Conservation (phyloP, 2,329 filamentous ascomycete species). For the Cadophora luteo-olivacea region DNA sequence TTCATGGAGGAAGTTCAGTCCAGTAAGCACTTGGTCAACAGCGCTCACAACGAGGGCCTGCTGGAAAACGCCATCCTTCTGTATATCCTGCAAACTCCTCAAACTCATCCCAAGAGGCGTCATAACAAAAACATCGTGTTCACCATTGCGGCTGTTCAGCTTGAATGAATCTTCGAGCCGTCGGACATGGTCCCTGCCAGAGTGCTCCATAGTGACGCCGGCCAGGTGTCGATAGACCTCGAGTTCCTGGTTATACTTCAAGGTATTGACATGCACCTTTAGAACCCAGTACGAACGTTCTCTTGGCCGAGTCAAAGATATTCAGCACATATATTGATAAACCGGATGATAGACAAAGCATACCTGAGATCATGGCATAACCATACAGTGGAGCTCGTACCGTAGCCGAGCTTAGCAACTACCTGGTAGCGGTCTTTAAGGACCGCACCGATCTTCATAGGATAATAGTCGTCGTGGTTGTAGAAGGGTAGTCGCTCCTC, state of each 20-base stretch:
- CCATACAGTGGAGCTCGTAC: conserved; percentile 45
- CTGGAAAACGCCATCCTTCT: conserved; percentile 21
- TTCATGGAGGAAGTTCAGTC: conserved; percentile 28
- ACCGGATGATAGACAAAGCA: no score
- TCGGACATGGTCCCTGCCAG: conserved; percentile 41
- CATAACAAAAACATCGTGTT: conserved; percentile 47
- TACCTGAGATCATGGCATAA: conserved; percentile 47
- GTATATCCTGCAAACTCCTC: conserved; percentile 44
- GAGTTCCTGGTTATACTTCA: conserved; percentile 29
- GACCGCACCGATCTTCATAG: conserved; percentile 30
- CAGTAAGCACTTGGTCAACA: conserved; percentile 25
- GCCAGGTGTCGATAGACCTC: conserved; percentile 27
- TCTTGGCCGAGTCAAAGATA: conserved; percentile 22
- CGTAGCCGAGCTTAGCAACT: conserved; percentile 33
- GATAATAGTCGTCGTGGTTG: conserved; percentile 30
- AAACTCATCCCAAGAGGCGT: conserved; percentile 49
- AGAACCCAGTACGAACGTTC: conserved; percentile 23
- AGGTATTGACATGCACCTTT: conserved; percentile 27
- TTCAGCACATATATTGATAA: no score
- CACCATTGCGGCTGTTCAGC: conserved; percentile 41
- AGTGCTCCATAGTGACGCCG: conserved; percentile 20
- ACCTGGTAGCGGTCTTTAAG: conserved; percentile 34
- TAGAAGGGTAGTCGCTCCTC: conserved; percentile 32
- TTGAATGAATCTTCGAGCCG: conserved; percentile 47
- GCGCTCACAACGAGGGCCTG: conserved; percentile 19